Conservation (phyloP, 345 rosid genomes). For the Mallotus nudiflorus region DNA sequence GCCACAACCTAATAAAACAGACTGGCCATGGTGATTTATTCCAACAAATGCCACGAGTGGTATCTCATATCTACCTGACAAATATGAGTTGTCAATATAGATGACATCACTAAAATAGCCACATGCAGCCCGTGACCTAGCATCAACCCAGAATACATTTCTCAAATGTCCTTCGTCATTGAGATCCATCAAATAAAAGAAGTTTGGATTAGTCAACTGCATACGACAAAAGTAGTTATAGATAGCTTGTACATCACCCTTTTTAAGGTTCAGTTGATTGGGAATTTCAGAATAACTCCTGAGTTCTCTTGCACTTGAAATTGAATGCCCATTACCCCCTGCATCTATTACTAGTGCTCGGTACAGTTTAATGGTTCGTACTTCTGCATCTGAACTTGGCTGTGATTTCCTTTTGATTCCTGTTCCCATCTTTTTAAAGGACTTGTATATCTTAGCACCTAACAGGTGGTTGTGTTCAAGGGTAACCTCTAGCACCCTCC, state of each 20-base stretch:
- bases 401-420: conserved; percentile 49
- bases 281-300: conserved; percentile 31
- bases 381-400: conserved; percentile 57
- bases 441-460: conserved; percentile 63
- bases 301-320: conserved; percentile 42
- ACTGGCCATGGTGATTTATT: conserved; percentile 70
- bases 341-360: conserved; percentile 49
- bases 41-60: conserved; percentile 73
- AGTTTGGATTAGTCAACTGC: conserved; percentile 75
- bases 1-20: conserved; percentile 65
- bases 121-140: conserved; percentile 83
- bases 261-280: conserved; percentile 54
- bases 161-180: conserved; percentile 60
- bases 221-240: conserved; percentile 57
- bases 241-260: conserved; percentile 53
- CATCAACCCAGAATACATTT: conserved; percentile 83
- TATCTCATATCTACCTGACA: conserved; percentile 57
- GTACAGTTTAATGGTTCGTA: conserved; percentile 71
- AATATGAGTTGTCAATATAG: conserved; percentile 55
- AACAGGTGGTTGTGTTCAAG: conserved; percentile 79
- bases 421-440: conserved; percentile 64
- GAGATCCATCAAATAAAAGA: conserved; percentile 81
- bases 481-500: conserved; percentile 80
- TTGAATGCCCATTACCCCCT: conserved; percentile 42
- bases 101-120: conserved; percentile 68